phyloP scores from a whole-genome alignment of 148 eudicot genomes.

The Rhododendron henanense region DNA sequence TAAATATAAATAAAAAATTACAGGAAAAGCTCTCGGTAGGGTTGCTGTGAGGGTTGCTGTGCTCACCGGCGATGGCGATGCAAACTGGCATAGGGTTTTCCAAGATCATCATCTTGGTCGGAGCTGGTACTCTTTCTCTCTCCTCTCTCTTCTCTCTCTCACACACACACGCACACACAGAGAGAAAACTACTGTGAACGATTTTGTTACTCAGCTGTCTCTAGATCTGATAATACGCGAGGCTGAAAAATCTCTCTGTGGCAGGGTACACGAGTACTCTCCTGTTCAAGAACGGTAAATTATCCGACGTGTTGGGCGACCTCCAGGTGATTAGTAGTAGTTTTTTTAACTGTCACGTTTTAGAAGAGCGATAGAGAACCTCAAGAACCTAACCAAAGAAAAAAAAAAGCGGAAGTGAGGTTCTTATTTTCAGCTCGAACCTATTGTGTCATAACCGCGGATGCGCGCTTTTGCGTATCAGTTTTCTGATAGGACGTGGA shows the following conservation, averaged over 20 bases:
- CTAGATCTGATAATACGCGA: neutral
- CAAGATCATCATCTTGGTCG: slow-evolving; percentile 45
- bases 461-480: neutral
- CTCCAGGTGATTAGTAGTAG: slow-evolving; percentile 50
- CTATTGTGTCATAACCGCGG: neutral
- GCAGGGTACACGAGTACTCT: slow-evolving; percentile 82
- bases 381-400: no score
- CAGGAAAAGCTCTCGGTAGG: neutral
- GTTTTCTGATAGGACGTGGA: neutral
- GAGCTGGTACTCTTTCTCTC: slow-evolving; percentile 40
- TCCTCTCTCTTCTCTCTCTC: neutral
- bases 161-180: neutral
- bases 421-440: neutral
- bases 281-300: slow-evolving; percentile 58
- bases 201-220: neutral
- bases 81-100: slow-evolving; percentile 66
- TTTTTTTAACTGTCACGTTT: neutral
- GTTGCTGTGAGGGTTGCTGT: neutral
- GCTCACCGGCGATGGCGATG: slow-evolving; percentile 47
- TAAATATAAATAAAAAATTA: neutral
- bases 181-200: neutral
- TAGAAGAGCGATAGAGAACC: no score
- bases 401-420: no score
- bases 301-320: slow-evolving; percentile 74
- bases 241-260: neutral